phyloP scores from a whole-genome alignment of 768 basidiomycete species.

The Boletus fagicola region DNA sequence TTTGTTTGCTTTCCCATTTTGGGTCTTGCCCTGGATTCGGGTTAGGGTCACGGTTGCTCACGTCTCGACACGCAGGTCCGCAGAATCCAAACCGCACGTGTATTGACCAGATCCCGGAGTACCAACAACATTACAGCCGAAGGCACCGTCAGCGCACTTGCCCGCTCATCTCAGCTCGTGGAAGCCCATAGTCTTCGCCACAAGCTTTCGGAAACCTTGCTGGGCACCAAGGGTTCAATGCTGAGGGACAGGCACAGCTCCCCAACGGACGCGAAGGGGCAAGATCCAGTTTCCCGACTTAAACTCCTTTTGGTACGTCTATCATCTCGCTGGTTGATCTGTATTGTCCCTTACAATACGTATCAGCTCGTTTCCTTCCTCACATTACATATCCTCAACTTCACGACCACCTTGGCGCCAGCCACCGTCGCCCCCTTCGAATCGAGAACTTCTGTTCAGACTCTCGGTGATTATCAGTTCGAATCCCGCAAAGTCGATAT shows the following conservation, averaged over 20 bases:
- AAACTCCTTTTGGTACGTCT: conserved; percentile 78
- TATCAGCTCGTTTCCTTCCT: conserved; percentile 84
- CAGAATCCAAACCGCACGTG: conserved; percentile 63
- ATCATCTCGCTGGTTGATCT: not conserved
- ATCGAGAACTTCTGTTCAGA: conserved; percentile 17
- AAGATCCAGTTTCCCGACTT: conserved; percentile 82
- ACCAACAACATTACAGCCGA: conserved; percentile 28
- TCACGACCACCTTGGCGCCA: conserved; percentile 85
- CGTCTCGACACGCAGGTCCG: conserved; percentile 49
- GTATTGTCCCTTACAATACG: conserved; percentile 1
- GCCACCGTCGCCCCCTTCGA: conserved; percentile 49
- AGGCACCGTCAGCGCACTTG: conserved; percentile 32
- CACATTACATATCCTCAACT: conserved; percentile 86
- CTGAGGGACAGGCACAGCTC: conserved; percentile 43
- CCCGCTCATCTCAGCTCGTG: conserved; percentile 21
- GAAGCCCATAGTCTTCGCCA: conserved; percentile 21
- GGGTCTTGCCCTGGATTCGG: not conserved
- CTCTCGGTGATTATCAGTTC: conserved; percentile 14
- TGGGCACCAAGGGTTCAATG: conserved; percentile 53
- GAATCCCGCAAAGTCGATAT: conserved; percentile 65
- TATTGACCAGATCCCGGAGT: conserved; percentile 41
- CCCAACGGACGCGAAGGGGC: conserved; percentile 46
- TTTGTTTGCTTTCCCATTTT: conserved; percentile 10
- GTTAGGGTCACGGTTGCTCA: conserved; percentile 13
- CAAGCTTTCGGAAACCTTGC: conserved; percentile 31